These are phyloP conservation scores for Candida suzukii DNA, from an alignment of 805 yeast genomes.

Conservation along the genomic window DNA sequence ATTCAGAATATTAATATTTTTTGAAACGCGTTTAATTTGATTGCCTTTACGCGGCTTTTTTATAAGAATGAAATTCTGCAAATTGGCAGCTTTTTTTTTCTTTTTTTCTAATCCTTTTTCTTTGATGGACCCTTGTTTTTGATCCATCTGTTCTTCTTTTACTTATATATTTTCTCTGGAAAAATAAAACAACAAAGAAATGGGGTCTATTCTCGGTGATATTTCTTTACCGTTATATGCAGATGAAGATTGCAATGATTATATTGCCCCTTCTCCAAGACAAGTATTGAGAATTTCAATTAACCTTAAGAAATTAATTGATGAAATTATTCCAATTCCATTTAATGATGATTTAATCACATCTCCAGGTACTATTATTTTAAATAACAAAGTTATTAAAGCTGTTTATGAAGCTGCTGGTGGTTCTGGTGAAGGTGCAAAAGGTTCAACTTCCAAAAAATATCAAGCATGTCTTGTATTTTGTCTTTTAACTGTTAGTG, in stretches of 20 bases:
- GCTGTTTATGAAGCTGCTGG: conserved; percentile 74
- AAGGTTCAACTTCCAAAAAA: conserved; percentile 47
- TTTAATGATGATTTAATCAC: conserved; percentile 43
- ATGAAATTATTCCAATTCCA: conserved; percentile 62
- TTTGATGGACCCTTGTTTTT: too few species aligned
- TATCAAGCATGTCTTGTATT: conserved; percentile 66
- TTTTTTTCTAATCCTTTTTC: too few species aligned
- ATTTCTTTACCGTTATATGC: conserved; percentile 17
- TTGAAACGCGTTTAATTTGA: too few species aligned
- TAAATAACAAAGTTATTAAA: conserved; percentile 50
- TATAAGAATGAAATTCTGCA: too few species aligned
- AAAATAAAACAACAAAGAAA: too few species aligned
- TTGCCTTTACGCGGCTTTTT: too few species aligned
- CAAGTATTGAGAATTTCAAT: conserved; percentile 65
- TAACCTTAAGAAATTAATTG: conserved; percentile 68
- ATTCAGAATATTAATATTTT: too few species aligned
- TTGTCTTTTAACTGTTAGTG: conserved; percentile 65
- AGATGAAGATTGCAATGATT: conserved; percentile 26
- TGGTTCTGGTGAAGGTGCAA: conserved; percentile 56
- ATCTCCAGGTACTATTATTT: conserved; percentile 49
- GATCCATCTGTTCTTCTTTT: too few species aligned
- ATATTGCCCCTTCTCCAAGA: conserved; percentile 48
- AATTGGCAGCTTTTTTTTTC: too few species aligned
- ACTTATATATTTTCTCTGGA: too few species aligned
- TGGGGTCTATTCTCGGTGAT: conserved; percentile 5